These are phyloP conservation scores for Penicillium riverlandense DNA, from an alignment of 495 filamentous ascomycete species.

Conservation along the genomic window DNA sequence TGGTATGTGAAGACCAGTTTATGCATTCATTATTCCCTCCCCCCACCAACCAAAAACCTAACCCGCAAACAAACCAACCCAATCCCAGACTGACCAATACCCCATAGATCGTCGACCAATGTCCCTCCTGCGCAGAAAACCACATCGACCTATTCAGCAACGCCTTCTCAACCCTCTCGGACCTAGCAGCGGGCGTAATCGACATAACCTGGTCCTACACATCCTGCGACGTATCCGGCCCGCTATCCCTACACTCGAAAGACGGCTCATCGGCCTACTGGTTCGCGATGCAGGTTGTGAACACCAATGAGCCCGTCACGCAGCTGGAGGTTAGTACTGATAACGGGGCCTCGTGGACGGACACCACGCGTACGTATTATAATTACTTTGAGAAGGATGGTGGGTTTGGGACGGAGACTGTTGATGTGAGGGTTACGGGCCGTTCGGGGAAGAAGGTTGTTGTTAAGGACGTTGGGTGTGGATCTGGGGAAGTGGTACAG, in stretches of 20 bases:
- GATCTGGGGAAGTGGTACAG: conserved; percentile 13
- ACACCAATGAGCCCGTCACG: conserved; percentile 45
- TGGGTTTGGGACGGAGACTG: conserved; percentile 45
- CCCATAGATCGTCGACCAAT: conserved; percentile 51
- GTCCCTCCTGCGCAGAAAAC: conserved; percentile 47
- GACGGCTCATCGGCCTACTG: conserved; percentile 44
- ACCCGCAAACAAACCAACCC: neutral
- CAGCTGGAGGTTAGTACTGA: conserved; percentile 52
- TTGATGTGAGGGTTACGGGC: conserved; percentile 47
- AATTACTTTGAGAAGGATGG: conserved; percentile 53
- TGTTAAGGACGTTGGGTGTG: conserved; percentile 20
- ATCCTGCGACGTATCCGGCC: conserved; percentile 42
- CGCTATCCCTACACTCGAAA: conserved; percentile 50
- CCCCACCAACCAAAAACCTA: too few relatives aligned
- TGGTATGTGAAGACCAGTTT: conserved; percentile 33
- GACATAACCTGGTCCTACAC: conserved; percentile 45
- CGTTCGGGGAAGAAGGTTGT: conserved; percentile 32
- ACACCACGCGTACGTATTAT: conserved; percentile 42
- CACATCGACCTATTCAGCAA: conserved; percentile 54
- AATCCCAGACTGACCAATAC: neutral
- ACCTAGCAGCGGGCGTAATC: conserved; percentile 45
- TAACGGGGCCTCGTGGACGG: conserved; percentile 44
- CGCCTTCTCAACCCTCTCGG: conserved; percentile 44
- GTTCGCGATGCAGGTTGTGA: conserved; percentile 55
- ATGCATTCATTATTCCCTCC: neutral